Conservation (phyloP, 177 flowering plant species). For the Vitis hybrid region DNA sequence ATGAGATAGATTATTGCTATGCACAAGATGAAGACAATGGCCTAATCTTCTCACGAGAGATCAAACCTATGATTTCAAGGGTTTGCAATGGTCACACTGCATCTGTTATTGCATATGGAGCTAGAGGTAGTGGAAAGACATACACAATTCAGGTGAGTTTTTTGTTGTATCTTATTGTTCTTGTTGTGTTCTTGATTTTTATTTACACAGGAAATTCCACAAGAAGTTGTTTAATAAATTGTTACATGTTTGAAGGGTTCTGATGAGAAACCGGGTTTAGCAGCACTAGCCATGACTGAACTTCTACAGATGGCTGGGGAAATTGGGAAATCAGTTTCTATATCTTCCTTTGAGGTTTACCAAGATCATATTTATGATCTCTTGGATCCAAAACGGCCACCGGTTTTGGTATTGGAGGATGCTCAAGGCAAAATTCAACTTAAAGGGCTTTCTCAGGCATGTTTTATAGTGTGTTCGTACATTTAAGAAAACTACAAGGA, state of each 20-base stretch:
- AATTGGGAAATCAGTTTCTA: constrained; percentile 28
- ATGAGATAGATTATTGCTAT: constrained; percentile 65
- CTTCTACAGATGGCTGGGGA: constrained; percentile 43
- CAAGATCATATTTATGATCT: constrained; percentile 64
- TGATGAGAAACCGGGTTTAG: constrained; percentile 62
- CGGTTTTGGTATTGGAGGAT: constrained; percentile 47
- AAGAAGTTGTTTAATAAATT: no score
- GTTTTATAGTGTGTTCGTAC: neutral
- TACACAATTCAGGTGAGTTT: constrained; percentile 55
- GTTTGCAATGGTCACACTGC: constrained; percentile 49
- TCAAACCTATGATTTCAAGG: constrained; percentile 50
- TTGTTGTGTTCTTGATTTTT: neutral
- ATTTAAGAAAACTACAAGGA: neutral
- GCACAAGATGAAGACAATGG: constrained; percentile 44
- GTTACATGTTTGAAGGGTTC: constrained; percentile 49
- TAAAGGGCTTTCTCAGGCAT: constrained; percentile 82
- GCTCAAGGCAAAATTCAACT: constrained; percentile 56
- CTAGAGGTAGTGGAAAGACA: constrained; percentile 78
- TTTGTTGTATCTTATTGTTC: neutral
- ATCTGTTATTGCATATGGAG: constrained; percentile 73
- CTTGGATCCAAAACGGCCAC: constrained; percentile 39
- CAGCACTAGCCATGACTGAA: constrained; percentile 53
- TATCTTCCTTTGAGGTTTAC: constrained; percentile 62
- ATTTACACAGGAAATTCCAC: neutral
- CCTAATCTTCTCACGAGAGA: constrained; percentile 48